Percentiles rank a stretch among this genome's conserved stretches.
Conservation (phyloP, 495 filamentous ascomycete species). For the Penicillium pancosmium region DNA sequence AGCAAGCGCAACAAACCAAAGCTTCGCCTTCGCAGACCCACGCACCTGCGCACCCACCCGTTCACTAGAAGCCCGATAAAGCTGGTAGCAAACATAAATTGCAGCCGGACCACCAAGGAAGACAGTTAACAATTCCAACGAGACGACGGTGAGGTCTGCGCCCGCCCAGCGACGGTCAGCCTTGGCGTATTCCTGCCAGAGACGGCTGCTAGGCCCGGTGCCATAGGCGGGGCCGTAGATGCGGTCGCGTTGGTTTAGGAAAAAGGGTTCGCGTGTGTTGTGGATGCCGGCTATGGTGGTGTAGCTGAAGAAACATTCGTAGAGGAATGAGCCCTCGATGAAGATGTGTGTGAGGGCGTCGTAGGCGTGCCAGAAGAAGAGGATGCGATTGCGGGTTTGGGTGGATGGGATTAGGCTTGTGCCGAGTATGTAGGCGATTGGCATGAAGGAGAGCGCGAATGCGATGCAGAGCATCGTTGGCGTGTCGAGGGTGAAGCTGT, state of each 20-base stretch:
- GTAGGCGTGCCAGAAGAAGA: constrained; percentile 96
- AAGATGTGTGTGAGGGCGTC: constrained; percentile 86
- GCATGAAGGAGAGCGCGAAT: constrained; percentile 56
- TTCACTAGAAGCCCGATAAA: constrained; percentile 41
- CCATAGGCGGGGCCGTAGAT: constrained; percentile 77
- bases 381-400: constrained; percentile 58
- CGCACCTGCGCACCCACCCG: constrained; percentile 19
- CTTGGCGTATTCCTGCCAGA: constrained; percentile 94
- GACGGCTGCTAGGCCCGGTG: constrained; percentile 59
- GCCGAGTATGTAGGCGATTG: constrained; percentile 52
- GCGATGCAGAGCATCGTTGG: constrained; percentile 56
- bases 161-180: constrained; percentile 83
- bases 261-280: constrained; percentile 45
- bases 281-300: constrained; percentile 44
- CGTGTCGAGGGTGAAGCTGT: constrained; percentile 46
- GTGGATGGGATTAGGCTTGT: constrained; percentile 46
- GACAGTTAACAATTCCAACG: constrained; percentile 85
- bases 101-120: constrained; percentile 74
- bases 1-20: constrained; percentile 70
- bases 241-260: constrained; percentile 54
- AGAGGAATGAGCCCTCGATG: constrained; percentile 89
- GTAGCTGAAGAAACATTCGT: constrained; percentile 86
- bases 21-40: constrained; percentile 52
- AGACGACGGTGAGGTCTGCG: constrained; percentile 76
- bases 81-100: constrained; percentile 66